Percentiles rank a stretch among this genome's conserved stretches.
phyloP scores from a whole-genome alignment of 306 rosid species.

The Canavalia ensiformis region DNA sequence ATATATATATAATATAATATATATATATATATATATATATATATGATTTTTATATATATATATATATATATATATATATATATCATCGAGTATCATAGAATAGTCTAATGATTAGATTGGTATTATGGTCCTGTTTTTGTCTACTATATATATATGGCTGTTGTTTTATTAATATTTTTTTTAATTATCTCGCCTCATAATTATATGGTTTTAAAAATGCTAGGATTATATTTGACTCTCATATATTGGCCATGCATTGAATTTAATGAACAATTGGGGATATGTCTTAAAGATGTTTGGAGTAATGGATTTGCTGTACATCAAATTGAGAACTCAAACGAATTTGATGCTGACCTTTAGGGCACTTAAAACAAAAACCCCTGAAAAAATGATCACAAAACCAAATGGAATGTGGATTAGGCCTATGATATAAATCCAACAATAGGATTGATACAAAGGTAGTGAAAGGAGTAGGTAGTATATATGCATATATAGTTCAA shows the following conservation, averaged over 20 bases:
- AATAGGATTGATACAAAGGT: slow-evolving; percentile 30
- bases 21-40: no score
- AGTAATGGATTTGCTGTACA: slow-evolving; percentile 5
- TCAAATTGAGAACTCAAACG: slow-evolving; percentile 4
- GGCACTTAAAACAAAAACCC: slow-evolving; percentile 26
- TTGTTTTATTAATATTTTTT: slow-evolving; percentile 1
- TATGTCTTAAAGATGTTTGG: slow-evolving; percentile 30
- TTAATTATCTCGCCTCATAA: slow-evolving; percentile 2
- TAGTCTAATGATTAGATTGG: slow-evolving; percentile 34
- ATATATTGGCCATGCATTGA: slow-evolving; percentile 13
- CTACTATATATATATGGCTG: background rate
- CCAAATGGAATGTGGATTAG: slow-evolving; percentile 47
- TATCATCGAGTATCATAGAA: slow-evolving; percentile 3
- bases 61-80: no score
- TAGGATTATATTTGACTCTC: background rate
- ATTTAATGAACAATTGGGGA: slow-evolving; percentile 23
- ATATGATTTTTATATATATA: no score
- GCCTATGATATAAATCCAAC: slow-evolving; percentile 61
- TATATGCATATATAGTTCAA: background rate
- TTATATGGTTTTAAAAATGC: background rate
- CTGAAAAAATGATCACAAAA: background rate
- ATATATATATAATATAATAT: no score
- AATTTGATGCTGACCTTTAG: slow-evolving; percentile 12
- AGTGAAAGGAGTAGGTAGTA: background rate
- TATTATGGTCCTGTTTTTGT: slow-evolving; percentile 28